phyloP scores from a whole-genome alignment of 208 protist genomes.

The Herpetomonas muscarum region DNA sequence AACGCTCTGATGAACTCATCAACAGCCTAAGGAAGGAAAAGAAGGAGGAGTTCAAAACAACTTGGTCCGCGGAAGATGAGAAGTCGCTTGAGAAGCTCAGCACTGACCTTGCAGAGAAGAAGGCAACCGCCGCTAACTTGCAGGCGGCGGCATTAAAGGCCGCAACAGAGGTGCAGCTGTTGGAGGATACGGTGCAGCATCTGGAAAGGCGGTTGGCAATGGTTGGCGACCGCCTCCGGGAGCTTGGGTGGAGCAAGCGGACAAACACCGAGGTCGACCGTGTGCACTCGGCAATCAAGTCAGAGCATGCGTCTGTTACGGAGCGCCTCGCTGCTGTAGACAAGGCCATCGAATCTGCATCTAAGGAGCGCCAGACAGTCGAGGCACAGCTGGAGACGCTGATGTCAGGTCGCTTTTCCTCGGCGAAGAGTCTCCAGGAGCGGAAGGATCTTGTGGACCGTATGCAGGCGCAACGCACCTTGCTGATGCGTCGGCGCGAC shows the following conservation, averaged over 20 bases:
- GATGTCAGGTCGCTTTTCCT: constrained; percentile 27
- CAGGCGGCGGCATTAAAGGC: constrained; percentile 49
- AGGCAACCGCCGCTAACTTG: constrained; percentile 25
- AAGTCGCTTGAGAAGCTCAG: constrained; percentile 54
- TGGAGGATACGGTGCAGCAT: constrained; percentile 70
- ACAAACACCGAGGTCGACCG: constrained; percentile 17
- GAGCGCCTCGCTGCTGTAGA: constrained; percentile 43
- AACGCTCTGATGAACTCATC: constrained; percentile 24
- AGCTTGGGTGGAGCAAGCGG: constrained; percentile 54
- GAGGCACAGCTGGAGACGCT: constrained; percentile 47
- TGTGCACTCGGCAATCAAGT: constrained; percentile 54
- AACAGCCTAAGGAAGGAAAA: constrained; percentile 37
- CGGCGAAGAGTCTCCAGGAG: constrained; percentile 47
- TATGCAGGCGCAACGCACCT: constrained; percentile 51
- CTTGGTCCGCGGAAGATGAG: constrained; percentile 65
- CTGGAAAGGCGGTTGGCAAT: constrained; percentile 43
- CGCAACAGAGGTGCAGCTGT: constrained; percentile 57
- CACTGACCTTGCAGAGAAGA: constrained; percentile 30
- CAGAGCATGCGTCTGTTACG: constrained; percentile 38
- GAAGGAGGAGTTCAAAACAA: constrained; percentile 58
- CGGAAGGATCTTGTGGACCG: constrained; percentile 53
- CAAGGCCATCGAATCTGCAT: constrained; percentile 27
- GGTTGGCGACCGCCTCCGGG: constrained; percentile 53
- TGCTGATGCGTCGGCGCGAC: constrained; percentile 79
- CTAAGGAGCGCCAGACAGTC: constrained; percentile 35